Evolutionary conservation across 306 rosid species (phyloP).

Genomic region (Mimosa pudica): DNA sequence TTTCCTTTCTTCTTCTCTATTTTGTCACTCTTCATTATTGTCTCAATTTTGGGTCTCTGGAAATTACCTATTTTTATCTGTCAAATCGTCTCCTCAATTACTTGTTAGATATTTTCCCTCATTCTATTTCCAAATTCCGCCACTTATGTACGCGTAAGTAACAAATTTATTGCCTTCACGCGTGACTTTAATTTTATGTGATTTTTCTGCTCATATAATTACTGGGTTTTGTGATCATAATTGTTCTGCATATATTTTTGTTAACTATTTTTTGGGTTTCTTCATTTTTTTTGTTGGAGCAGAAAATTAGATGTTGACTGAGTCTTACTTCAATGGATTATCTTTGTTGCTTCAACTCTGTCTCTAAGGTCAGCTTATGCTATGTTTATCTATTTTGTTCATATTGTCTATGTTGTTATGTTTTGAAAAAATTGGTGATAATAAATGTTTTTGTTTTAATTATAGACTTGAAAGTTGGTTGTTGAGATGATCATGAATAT

Average conservation of each 20-base stretch:
- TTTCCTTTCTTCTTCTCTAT: neutral
- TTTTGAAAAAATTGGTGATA: neutral
- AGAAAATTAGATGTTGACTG: constrained; percentile 61
- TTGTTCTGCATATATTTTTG: constrained; percentile 30
- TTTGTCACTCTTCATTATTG: constrained; percentile 15
- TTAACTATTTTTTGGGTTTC: constrained; percentile 9
- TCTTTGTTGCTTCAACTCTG: constrained; percentile 78
- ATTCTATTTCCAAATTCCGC: constrained; percentile 40
- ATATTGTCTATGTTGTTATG: neutral
- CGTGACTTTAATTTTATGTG: neutral
- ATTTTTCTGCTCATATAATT: constrained; percentile 20
- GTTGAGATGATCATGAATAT: constrained; percentile 21
- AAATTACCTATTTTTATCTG: constrained; percentile 4
- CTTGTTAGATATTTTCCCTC: constrained; percentile 34
- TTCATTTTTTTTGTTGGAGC: constrained; percentile 26
- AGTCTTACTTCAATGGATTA: constrained; percentile 65
- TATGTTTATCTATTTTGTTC: neutral
- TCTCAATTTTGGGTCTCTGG: neutral
- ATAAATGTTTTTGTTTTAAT: neutral
- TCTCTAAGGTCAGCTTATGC: constrained; percentile 59
- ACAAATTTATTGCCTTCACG: constrained; percentile 16
- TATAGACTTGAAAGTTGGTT: neutral
- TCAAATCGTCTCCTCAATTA: constrained; percentile 30
- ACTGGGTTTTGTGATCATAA: constrained; percentile 41
- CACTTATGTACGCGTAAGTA: constrained; percentile 54